Percentiles rank a stretch among this genome's conserved stretches.
Evolutionary conservation across 2,329 filamentous ascomycete genomes (phyloP).

Genomic region (Monilinia polystroma): DNA sequence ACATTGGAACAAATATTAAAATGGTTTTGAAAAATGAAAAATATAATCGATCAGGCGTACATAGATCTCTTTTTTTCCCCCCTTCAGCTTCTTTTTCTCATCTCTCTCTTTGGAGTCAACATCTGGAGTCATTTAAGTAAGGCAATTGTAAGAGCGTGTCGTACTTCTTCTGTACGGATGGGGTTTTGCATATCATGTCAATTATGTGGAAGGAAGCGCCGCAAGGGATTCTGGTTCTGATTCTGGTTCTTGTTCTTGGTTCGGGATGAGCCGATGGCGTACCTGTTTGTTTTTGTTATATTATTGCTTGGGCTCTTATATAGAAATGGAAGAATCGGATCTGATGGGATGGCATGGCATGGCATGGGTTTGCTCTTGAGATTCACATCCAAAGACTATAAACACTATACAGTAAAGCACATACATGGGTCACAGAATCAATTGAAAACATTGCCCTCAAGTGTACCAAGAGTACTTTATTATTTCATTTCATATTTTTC

Average conservation of each 20-base stretch:
- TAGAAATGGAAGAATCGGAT: background rate
- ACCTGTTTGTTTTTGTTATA: background rate
- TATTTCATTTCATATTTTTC: no score
- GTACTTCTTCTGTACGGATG: no score
- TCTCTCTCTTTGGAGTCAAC: no score
- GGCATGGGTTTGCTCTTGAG: background rate
- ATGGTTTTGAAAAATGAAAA: background rate
- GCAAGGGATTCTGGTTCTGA: slow-evolving; percentile 1
- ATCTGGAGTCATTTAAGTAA: background rate
- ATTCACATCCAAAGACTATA: background rate
- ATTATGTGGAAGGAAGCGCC: background rate
- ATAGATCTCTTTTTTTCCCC: background rate
- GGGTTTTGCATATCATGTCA: background rate
- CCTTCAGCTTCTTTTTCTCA: background rate
- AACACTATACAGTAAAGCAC: background rate
- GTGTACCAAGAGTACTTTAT: no score
- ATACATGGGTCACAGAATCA: background rate
- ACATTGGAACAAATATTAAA: background rate
- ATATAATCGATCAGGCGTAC: background rate
- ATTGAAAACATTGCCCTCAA: background rate
- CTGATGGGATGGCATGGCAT: background rate
- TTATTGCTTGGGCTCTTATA: background rate
- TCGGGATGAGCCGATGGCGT: background rate
- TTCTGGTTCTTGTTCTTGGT: background rate
- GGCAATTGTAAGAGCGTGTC: background rate